Evolutionary conservation across 2,329 filamentous ascomycete genomes (phyloP).

Genomic region (Drechslerella coelobrocha): DNA sequence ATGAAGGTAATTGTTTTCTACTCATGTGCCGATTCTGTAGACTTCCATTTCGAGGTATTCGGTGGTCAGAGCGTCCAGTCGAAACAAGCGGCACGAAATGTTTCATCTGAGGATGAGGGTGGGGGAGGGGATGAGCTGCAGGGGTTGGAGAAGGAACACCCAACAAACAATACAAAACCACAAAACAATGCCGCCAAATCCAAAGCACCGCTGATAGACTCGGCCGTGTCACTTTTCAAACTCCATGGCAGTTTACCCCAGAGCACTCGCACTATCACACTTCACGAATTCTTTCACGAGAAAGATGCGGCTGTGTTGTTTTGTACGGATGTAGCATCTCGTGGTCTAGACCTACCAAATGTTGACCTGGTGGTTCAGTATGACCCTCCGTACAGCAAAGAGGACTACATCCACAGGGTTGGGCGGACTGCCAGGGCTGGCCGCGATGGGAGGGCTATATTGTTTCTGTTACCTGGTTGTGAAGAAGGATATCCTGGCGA

Average conservation of each 20-base stretch:
- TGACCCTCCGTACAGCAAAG: constrained; percentile 89
- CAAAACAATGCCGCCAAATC: constrained; percentile 21
- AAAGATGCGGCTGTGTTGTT: constrained; percentile 80
- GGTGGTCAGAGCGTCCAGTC: constrained; percentile 54
- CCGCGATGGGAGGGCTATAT: constrained; percentile 80
- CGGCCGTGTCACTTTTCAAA: constrained; percentile 75
- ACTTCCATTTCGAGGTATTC: constrained; percentile 92
- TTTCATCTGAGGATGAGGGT: constrained; percentile 45
- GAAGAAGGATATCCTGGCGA: constrained; percentile 86
- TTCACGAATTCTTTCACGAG: constrained; percentile 77
- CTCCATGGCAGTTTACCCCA: constrained; percentile 93
- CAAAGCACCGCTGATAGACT: constrained; percentile 73
- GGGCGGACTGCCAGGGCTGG: constrained; percentile 94
- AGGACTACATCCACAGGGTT: constrained; percentile 92
- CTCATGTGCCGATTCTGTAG: constrained; percentile 93
- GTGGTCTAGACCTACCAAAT: constrained; percentile 92
- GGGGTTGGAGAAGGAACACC: constrained; percentile 56
- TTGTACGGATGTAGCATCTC: constrained; percentile 93
- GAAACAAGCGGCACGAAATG: constrained; percentile 55
- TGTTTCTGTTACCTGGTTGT: constrained; percentile 87
- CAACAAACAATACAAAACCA: constrained; percentile 59
- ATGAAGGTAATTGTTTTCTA: constrained; percentile 98
- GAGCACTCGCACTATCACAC: constrained; percentile 81
- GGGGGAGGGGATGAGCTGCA: constrained; percentile 53
- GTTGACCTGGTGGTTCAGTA: constrained; percentile 96